Conservation (phyloP, 768 basidiomycete species). For the Phanerochaete sordida region DNA sequence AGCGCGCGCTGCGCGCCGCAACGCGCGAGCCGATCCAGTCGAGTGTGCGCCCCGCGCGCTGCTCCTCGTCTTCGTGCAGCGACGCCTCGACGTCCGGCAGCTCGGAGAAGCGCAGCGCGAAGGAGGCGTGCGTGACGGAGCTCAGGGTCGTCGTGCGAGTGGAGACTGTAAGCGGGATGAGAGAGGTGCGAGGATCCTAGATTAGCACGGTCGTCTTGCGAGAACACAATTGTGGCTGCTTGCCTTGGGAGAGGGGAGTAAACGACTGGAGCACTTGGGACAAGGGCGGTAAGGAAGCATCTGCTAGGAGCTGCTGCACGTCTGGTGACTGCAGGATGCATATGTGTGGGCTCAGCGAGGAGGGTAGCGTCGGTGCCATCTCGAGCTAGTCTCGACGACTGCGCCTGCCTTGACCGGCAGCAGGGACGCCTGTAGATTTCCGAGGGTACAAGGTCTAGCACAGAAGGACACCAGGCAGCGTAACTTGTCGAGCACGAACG, state of each 20-base stretch:
- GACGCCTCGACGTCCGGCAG: constrained; percentile 67
- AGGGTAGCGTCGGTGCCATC: constrained; percentile 57
- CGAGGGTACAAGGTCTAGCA: not conserved
- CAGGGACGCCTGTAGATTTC: not conserved
- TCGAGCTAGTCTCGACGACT: not conserved
- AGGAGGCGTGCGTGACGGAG: constrained; percentile 68
- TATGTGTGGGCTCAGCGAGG: constrained; percentile 79
- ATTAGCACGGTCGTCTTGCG: not conserved
- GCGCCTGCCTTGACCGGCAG: not conserved
- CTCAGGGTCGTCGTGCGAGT: constrained; percentile 73
- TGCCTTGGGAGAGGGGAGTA: constrained; percentile 80
- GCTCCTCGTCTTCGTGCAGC: constrained; percentile 75
- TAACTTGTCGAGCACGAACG: not conserved
- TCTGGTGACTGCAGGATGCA: constrained; percentile 72
- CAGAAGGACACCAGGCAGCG: not conserved
- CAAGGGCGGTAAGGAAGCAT: constrained; percentile 62
- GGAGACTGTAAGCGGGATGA: constrained; percentile 46
- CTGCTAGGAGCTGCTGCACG: constrained; percentile 54
- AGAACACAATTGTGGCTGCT: constrained; percentile 9
- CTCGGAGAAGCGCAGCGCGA: constrained; percentile 77
- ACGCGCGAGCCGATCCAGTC: constrained; percentile 85
- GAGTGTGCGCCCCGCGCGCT: constrained; percentile 73
- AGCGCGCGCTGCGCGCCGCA: constrained; percentile 54
- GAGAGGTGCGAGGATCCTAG: not conserved
- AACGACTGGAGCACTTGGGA: constrained; percentile 80